phyloP scores from a whole-genome alignment of 2,329 filamentous ascomycete species.

The Endocalyx cinctus region DNA sequence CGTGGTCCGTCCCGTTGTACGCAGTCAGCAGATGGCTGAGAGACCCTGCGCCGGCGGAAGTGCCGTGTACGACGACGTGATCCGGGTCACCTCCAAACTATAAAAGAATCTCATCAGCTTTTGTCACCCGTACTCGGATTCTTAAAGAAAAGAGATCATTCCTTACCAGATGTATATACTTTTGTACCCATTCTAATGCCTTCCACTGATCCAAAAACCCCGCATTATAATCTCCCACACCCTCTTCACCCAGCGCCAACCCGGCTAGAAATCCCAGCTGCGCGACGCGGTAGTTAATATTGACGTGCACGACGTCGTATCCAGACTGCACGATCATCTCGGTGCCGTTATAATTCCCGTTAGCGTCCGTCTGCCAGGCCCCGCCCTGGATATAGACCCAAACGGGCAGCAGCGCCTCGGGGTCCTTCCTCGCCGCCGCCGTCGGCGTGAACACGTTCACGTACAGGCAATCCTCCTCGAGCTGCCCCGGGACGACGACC shows the following conservation, averaged over 20 bases:
- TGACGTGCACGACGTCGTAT: slow-evolving; percentile 62
- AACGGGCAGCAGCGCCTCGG: slow-evolving; percentile 61
- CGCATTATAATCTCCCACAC: slow-evolving; percentile 62
- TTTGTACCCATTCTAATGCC: slow-evolving; percentile 64
- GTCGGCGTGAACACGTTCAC: slow-evolving; percentile 60
- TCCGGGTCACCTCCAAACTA: slow-evolving; percentile 65
- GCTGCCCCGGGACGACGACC: too few relatives aligned
- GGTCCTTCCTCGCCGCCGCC: slow-evolving; percentile 36
- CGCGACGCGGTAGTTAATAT: slow-evolving; percentile 73
- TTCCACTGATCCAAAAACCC: slow-evolving; percentile 68
- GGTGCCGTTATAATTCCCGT: slow-evolving; percentile 53
- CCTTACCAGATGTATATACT: too few relatives aligned
- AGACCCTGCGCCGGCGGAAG: slow-evolving; percentile 62
- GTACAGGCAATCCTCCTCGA: slow-evolving; percentile 72
- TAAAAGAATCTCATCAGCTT: too few relatives aligned
- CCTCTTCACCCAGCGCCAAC: too few relatives aligned
- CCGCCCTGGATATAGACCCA: slow-evolving; percentile 57
- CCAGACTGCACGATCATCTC: slow-evolving; percentile 56
- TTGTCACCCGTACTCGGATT: too few relatives aligned
- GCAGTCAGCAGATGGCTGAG: slow-evolving; percentile 59
- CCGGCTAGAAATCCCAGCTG: slow-evolving; percentile 67
- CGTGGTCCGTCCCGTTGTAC: slow-evolving; percentile 42
- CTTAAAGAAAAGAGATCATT: too few relatives aligned
- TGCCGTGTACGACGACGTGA: slow-evolving; percentile 65
- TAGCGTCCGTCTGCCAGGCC: slow-evolving; percentile 49